Evolutionary conservation across 192 early-diverging fungal species (phyloP).

Genomic region (Backusella macrospora): DNA sequence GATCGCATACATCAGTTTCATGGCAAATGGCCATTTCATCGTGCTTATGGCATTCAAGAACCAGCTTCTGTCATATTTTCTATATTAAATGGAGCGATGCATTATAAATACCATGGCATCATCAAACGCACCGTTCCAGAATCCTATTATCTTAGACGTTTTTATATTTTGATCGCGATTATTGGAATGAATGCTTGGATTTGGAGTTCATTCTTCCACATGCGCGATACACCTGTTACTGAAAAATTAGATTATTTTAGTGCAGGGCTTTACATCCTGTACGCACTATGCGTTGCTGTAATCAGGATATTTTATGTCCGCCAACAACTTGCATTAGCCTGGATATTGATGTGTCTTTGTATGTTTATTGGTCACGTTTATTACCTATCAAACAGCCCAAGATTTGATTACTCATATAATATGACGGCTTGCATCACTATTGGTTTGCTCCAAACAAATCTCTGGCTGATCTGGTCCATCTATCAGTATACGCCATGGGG

Average conservation of each 20-base stretch:
- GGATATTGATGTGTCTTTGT: slow-evolving; percentile 33
- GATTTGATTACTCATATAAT: slow-evolving; percentile 96
- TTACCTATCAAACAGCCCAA: slow-evolving; percentile 68
- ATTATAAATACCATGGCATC: slow-evolving; percentile 58
- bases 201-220: slow-evolving; percentile 91
- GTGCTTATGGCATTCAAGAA: slow-evolving; percentile 90
- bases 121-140: slow-evolving; percentile 48
- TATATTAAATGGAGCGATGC: slow-evolving; percentile 81
- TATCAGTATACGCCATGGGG: slow-evolving; percentile 33
- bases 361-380: slow-evolving; percentile 61
- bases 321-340: slow-evolving; percentile 42
- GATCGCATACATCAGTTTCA: slow-evolving; percentile 80
- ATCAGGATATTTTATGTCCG: slow-evolving; percentile 61
- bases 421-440: slow-evolving; percentile 83
- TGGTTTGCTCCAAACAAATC: slow-evolving; percentile 68
- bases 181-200: slow-evolving; percentile 82
- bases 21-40: slow-evolving; percentile 97
- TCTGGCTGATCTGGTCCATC: slow-evolving; percentile 78
- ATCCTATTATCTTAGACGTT: slow-evolving; percentile 61
- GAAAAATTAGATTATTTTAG: slow-evolving; percentile 97
- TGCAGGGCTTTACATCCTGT: slow-evolving; percentile 79
- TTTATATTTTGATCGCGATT: slow-evolving; percentile 59
- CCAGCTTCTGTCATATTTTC: slow-evolving; percentile 95
- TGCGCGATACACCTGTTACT: slow-evolving; percentile 81
- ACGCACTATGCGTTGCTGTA: slow-evolving; percentile 70